phyloP scores from a whole-genome alignment of 208 protist genomes.

The Naegleria lovaniensis region DNA sequence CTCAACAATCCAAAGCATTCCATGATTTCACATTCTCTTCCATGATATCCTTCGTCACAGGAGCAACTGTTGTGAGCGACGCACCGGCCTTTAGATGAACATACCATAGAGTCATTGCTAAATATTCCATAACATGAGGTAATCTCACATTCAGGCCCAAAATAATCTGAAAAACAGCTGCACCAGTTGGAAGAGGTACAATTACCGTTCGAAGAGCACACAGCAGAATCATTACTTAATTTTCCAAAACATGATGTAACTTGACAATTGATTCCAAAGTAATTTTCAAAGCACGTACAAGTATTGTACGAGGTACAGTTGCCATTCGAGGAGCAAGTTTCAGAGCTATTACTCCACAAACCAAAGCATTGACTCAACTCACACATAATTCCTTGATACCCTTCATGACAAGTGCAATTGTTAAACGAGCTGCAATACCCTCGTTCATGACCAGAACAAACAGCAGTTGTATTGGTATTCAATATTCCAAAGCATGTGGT shows the following conservation, averaged over 20 bases:
- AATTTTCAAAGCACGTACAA: not conserved
- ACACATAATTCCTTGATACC: not conserved
- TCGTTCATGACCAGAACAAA: not conserved
- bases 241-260: not conserved
- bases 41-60: not conserved
- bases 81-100: not conserved
- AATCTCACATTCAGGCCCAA: not conserved
- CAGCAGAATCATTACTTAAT: not conserved
- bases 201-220: not conserved
- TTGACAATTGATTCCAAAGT: not conserved
- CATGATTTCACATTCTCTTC: not conserved
- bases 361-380: not conserved
- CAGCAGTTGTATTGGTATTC: not conserved
- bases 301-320: not conserved
- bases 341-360: not conserved
- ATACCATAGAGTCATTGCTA: not conserved
- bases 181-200: not conserved
- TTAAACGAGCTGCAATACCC: not conserved
- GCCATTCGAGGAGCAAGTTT: not conserved
- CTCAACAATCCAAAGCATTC: not conserved
- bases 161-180: not conserved
- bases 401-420: not conserved
- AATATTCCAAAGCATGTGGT: not conserved
- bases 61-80: not conserved
- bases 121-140: not conserved